Conservation (phyloP, 768 basidiomycete genomes). For the Suillus decipiens region DNA sequence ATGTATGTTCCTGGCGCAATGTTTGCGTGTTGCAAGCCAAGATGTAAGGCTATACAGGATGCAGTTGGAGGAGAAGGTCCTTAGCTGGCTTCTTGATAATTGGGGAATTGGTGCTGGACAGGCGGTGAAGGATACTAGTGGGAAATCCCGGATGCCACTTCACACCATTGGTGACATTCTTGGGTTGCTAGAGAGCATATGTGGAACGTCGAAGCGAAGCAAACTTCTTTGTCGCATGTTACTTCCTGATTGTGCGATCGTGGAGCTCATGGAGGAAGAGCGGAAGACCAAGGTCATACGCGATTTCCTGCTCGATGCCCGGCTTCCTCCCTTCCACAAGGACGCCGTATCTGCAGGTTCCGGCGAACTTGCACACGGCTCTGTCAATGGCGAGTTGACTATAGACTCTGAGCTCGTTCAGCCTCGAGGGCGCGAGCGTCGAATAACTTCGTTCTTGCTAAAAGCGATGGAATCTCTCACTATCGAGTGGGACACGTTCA, state of each 20-base stretch:
- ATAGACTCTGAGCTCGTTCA: slow-evolving; percentile 38
- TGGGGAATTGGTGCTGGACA: slow-evolving; percentile 54
- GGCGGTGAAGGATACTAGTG: slow-evolving; percentile 38
- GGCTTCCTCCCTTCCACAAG: slow-evolving; percentile 46
- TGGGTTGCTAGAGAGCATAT: slow-evolving; percentile 62
- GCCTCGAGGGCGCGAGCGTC: slow-evolving; percentile 60
- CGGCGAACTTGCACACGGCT: not conserved
- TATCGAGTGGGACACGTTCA: slow-evolving; percentile 49
- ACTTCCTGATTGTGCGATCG: slow-evolving; percentile 71
- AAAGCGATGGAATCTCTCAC: slow-evolving; percentile 57
- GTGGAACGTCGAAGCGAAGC: slow-evolving; percentile 51
- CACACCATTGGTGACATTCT: slow-evolving; percentile 64
- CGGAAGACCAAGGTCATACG: slow-evolving; percentile 58
- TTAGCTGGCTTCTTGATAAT: slow-evolving; percentile 76
- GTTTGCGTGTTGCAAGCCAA: slow-evolving; percentile 69
- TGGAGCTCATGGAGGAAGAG: slow-evolving; percentile 61
- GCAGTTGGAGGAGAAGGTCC: slow-evolving; percentile 83
- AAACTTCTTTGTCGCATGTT: slow-evolving; percentile 48
- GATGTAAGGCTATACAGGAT: slow-evolving; percentile 84
- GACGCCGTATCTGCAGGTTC: slow-evolving; percentile 6
- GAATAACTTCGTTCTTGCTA: slow-evolving; percentile 61
- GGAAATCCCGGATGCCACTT: slow-evolving; percentile 46
- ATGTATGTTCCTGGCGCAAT: slow-evolving; percentile 75
- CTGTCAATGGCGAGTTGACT: not conserved
- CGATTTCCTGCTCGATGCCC: slow-evolving; percentile 69